Percentiles rank a stretch among this genome's conserved stretches.
phyloP scores from a whole-genome alignment of 306 rosid species.

The Sechiopsis laciniata region DNA sequence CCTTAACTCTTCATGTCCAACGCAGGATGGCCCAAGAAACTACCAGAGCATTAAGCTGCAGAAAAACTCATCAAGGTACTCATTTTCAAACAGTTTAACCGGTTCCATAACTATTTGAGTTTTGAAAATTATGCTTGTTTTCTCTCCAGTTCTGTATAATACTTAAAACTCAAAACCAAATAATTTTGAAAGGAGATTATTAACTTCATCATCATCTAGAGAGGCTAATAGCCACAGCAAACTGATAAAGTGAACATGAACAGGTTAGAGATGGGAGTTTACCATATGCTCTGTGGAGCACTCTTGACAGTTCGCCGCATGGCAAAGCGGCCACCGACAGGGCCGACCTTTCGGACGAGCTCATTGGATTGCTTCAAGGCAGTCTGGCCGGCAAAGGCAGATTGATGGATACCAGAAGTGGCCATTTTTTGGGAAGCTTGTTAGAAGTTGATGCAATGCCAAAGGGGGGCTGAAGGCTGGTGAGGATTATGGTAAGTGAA shows the following conservation, averaged over 20 bases:
- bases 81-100: not conserved
- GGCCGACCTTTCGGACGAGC: slow-evolving; percentile 60
- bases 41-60: not conserved
- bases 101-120: no score
- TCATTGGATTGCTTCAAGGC: slow-evolving; percentile 75
- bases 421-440: slow-evolving; percentile 46
- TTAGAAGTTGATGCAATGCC: slow-evolving; percentile 3
- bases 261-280: slow-evolving; percentile 2
- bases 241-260: not conserved
- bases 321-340: slow-evolving; percentile 50
- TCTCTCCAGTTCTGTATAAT: no score
- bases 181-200: no score
- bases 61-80: not conserved
- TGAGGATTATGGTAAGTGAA: slow-evolving; percentile 10
- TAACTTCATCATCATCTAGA: no score
- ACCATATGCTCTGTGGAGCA: slow-evolving; percentile 93
- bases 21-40: slow-evolving; percentile 3
- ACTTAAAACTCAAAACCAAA: no score
- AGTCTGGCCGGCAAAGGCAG: slow-evolving; percentile 75
- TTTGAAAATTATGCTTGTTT: no score
- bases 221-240: not conserved
- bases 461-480: slow-evolving; percentile 20
- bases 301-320: slow-evolving; percentile 82
- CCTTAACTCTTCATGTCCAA: not conserved
- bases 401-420: slow-evolving; percentile 71